Evolutionary conservation across 192 early-diverging fungal genomes (phyloP).

Genomic region (Lobosporangium transversale): DNA sequence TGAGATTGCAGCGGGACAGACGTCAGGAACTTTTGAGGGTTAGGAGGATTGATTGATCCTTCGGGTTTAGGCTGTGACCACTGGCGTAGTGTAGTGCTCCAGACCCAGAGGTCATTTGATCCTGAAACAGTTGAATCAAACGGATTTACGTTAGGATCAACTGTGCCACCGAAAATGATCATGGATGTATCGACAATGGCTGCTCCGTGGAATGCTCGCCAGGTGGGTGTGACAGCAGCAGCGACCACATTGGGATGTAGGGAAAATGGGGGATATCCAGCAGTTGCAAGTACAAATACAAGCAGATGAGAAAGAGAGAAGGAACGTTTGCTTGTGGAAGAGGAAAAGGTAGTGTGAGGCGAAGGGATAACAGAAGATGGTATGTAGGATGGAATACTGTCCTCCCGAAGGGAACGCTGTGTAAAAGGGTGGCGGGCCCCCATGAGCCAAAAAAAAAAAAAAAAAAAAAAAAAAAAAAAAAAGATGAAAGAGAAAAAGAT

Average conservation of each 20-base stretch:
- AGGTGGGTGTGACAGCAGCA: slow-evolving; percentile 20
- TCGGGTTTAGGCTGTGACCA: slow-evolving; percentile 57
- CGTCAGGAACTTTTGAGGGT: slow-evolving; percentile 51
- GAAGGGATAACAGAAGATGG: neutral
- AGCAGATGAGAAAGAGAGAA: neutral
- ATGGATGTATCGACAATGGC: slow-evolving; percentile 52
- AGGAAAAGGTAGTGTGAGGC: neutral
- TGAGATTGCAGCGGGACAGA: slow-evolving; percentile 45
- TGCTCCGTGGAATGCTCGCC: slow-evolving; percentile 49
- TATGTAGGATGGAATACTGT: slow-evolving; percentile 7
- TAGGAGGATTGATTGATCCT: neutral
- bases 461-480: neutral
- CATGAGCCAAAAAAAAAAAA: neutral
- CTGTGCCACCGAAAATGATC: slow-evolving; percentile 60
- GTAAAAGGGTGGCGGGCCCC: slow-evolving; percentile 11
- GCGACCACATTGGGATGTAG: neutral
- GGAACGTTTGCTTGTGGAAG: neutral
- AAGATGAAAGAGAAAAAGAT: neutral
- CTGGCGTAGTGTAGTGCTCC: slow-evolving; percentile 54
- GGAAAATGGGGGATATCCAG: neutral
- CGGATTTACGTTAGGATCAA: slow-evolving; percentile 29
- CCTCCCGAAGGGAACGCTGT: slow-evolving; percentile 3
- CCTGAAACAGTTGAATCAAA: slow-evolving; percentile 33
- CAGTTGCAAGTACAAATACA: too few relatives aligned
- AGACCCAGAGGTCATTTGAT: slow-evolving; percentile 56